A percentile compares a stretch with the other conserved stretches of the same genome.
These are phyloP conservation scores for Triticum turgidum DNA, from an alignment of 176 grass and related monocot genomes.

Conservation along the genomic window DNA sequence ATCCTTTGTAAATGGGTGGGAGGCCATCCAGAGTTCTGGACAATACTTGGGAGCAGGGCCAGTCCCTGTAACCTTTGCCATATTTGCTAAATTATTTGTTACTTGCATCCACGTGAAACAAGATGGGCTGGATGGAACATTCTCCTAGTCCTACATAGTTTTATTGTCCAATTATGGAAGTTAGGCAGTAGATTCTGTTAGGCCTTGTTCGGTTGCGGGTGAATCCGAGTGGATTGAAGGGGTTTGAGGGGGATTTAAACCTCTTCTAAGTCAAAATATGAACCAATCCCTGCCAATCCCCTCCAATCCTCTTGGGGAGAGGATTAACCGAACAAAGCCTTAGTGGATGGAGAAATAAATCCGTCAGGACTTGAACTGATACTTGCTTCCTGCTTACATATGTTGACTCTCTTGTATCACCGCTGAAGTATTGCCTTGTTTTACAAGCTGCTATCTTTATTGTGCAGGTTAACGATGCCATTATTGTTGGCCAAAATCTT, in stretches of 20 bases:
- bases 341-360: slow-evolving; percentile 13
- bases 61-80: not conserved
- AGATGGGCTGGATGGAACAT: not conserved
- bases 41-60: not conserved
- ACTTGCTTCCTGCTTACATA: slow-evolving; percentile 2
- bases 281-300: too few species aligned
- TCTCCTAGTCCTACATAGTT: not conserved
- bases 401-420: slow-evolving; percentile 10
- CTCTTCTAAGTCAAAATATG: too few species aligned
- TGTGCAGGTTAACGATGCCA: slow-evolving; percentile 92
- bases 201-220: too few species aligned
- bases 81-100: slow-evolving; percentile 1
- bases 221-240: too few species aligned
- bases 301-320: too few species aligned
- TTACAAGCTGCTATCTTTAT: slow-evolving; percentile 17
- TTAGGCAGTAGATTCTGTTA: not conserved
- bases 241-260: too few species aligned
- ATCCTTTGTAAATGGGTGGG: not conserved
- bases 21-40: not conserved
- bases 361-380: not conserved
- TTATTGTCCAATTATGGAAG: not conserved
- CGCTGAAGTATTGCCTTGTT: not conserved
- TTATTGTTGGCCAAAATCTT: slow-evolving; percentile 77
- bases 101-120: slow-evolving; percentile 9
- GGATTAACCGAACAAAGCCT: too few species aligned